Percentiles rank a stretch among this genome's conserved stretches.
These are phyloP conservation scores for Coemansia sp. DNA, from an alignment of 192 early-diverging fungal species.

Conservation along the genomic window DNA sequence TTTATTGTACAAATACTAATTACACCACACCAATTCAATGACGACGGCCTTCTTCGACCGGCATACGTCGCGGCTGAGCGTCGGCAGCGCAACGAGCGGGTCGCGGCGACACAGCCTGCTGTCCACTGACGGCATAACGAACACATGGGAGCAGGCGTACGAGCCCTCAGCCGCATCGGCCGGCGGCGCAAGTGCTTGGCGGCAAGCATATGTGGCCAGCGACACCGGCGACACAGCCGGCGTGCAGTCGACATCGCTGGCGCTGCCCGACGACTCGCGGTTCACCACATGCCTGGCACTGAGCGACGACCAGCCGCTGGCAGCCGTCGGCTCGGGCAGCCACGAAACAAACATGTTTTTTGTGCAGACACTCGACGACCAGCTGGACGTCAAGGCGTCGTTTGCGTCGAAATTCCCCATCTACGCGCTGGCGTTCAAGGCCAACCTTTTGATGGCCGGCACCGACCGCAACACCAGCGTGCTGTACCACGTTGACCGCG, in stretches of 20 bases:
- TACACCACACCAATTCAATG: background rate
- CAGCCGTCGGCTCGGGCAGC: conserved; percentile 52
- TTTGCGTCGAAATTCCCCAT: conserved; percentile 56
- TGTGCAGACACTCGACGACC: conserved; percentile 49
- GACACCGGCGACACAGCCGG: conserved; percentile 38
- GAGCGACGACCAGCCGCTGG: conserved; percentile 45
- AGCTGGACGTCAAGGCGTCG: conserved; percentile 51
- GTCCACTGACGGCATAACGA: conserved; percentile 10
- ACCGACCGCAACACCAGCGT: conserved; percentile 51
- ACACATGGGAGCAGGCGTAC: too few species aligned
- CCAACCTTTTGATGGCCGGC: conserved; percentile 44
- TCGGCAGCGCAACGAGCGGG: conserved; percentile 27
- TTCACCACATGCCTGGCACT: conserved; percentile 52
- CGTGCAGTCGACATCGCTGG: conserved; percentile 48
- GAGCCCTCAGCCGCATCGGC: too few species aligned
- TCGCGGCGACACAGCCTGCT: conserved; percentile 48
- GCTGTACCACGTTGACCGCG: conserved; percentile 51
- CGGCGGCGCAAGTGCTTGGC: conserved; percentile 19
- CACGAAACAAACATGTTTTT: conserved; percentile 54
- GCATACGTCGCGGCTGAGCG: conserved; percentile 17
- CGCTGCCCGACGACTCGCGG: conserved; percentile 41
- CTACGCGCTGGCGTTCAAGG: conserved; percentile 45
- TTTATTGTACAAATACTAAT: background rate
- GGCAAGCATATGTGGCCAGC: conserved; percentile 38
- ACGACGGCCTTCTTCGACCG: conserved; percentile 14